Percentiles rank a stretch among this genome's conserved stretches.
These are phyloP conservation scores for Penicillium robsamsonii DNA, from an alignment of 495 filamentous ascomycete species.

Conservation along the genomic window DNA sequence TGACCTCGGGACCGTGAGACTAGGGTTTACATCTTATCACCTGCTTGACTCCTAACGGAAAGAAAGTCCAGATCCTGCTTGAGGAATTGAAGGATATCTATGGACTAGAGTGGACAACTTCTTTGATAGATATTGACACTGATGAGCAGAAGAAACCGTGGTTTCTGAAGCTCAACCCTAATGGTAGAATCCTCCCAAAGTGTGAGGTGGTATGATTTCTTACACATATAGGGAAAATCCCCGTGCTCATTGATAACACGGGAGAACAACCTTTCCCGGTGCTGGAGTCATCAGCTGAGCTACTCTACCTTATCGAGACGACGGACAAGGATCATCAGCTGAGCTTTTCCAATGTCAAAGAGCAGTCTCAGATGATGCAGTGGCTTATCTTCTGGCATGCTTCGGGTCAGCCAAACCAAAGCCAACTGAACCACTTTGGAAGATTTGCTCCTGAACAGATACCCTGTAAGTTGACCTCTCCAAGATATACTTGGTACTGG, in stretches of 20 bases:
- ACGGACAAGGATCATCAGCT: constrained; percentile 25
- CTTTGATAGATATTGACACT: constrained; percentile 51
- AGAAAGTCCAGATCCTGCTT: constrained; percentile 13
- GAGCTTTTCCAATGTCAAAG: constrained; percentile 30
- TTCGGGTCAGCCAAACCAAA: constrained; percentile 29
- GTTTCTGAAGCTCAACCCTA: constrained; percentile 50
- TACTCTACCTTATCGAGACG: background rate
- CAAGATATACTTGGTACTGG: background rate
- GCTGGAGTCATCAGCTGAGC: background rate
- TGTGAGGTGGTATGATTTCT: too few relatives aligned
- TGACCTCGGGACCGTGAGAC: background rate
- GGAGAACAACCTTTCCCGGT: constrained; percentile 10
- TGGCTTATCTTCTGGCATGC: constrained; percentile 41
- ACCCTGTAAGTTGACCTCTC: constrained; percentile 1
- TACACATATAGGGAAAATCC: too few relatives aligned
- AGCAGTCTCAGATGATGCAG: constrained; percentile 27
- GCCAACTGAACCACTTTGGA: constrained; percentile 33
- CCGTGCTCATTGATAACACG: too few relatives aligned
- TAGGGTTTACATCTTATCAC: background rate
- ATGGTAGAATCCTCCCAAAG: constrained; percentile 29
- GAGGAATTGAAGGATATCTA: constrained; percentile 37
- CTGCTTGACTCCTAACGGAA: background rate
- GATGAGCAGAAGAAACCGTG: constrained; percentile 60
- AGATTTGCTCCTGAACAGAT: constrained; percentile 3
- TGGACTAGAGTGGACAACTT: constrained; percentile 52